Conservation (phyloP, 176 grass and related monocot species). For the Poa annua region DNA sequence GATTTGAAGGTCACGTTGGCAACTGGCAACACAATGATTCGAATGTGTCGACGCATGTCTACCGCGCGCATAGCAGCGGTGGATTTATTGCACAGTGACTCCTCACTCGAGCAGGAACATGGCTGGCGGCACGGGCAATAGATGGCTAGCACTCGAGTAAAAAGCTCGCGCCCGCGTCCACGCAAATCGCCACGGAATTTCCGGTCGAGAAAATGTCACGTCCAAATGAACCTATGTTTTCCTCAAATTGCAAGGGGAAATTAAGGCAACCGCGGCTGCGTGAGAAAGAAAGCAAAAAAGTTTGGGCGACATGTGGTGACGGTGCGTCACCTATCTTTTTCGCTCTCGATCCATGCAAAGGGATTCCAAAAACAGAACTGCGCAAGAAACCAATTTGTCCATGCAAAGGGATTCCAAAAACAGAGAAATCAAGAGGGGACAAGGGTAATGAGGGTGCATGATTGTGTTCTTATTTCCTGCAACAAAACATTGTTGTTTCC, state of each 20-base stretch:
- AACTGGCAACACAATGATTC: conserved; percentile 8
- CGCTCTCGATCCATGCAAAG: no score
- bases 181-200: conserved; percentile 38
- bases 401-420: no score
- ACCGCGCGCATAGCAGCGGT: background rate
- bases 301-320: background rate
- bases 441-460: background rate
- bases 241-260: no score
- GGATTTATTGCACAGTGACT: conserved; percentile 20
- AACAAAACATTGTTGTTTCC: conserved; percentile 17
- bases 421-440: background rate
- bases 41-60: background rate
- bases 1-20: no score
- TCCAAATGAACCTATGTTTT: background rate
- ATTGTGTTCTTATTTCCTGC: conserved; percentile 43
- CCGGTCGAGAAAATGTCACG: background rate
- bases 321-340: background rate
- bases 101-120: background rate
- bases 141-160: conserved; percentile 37
- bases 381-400: no score
- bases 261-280: background rate
- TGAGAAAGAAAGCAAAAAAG: background rate
- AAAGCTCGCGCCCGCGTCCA: conserved; percentile 18
- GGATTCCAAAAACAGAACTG: background rate
- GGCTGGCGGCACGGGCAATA: conserved; percentile 40